Conservation (phyloP, 352 stramenopile genomes). For the Aphanomyces invadans region DNA sequence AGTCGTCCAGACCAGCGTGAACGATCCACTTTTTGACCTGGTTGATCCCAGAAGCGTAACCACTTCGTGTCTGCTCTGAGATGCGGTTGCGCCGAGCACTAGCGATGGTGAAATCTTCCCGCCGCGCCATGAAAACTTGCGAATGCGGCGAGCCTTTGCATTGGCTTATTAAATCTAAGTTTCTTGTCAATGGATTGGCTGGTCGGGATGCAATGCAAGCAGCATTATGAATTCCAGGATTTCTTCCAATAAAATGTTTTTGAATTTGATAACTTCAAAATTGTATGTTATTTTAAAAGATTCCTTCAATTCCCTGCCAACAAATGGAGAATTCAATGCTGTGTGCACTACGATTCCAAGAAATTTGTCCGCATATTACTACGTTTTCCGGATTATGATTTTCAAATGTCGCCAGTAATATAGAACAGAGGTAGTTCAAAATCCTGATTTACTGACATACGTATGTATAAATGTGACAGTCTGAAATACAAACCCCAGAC, state of each 20-base stretch:
- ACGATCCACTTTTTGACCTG: background rate
- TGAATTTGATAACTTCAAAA: background rate
- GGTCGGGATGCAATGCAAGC: background rate
- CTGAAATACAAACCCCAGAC: no score
- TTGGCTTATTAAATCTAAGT: background rate
- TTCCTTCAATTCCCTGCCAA: background rate
- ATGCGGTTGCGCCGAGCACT: background rate
- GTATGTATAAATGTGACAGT: no score
- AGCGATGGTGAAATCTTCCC: background rate
- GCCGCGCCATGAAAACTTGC: background rate
- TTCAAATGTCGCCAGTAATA: background rate
- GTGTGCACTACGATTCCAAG: background rate
- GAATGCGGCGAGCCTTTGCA: background rate
- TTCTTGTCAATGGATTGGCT: background rate
- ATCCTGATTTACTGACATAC: no score
- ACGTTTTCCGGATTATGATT: background rate
- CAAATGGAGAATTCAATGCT: background rate
- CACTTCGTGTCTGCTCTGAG: background rate
- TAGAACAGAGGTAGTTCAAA: no score
- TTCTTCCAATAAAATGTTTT: background rate
- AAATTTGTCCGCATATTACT: background rate
- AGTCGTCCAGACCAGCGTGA: background rate
- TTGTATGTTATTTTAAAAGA: background rate
- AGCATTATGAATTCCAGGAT: background rate
- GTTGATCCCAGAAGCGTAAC: background rate